These are phyloP conservation scores for Thraustotheca clavata DNA, from an alignment of 352 stramenopile species.

Conservation along the genomic window DNA sequence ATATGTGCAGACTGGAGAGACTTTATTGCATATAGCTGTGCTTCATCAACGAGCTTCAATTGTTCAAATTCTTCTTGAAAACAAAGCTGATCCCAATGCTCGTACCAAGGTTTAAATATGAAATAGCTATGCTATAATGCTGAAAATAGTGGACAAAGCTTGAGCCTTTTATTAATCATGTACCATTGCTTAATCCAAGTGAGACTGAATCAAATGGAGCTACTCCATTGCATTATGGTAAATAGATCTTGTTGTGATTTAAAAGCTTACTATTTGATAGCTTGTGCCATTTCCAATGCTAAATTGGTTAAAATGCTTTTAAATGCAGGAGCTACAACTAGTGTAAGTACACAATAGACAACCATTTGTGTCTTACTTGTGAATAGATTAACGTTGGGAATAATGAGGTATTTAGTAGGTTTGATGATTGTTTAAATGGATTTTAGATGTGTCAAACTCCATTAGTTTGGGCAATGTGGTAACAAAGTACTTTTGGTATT, in stretches of 20 bases:
- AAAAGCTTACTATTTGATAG: background rate
- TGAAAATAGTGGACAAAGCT: slow-evolving; percentile 32
- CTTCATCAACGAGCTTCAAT: slow-evolving; percentile 42
- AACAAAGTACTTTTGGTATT: background rate
- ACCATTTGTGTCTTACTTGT: background rate
- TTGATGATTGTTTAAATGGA: slow-evolving; percentile 33
- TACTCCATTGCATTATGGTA: slow-evolving; percentile 58
- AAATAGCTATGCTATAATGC: slow-evolving; percentile 3
- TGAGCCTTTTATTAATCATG: slow-evolving; percentile 35
- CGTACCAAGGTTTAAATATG: background rate
- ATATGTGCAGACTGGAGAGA: slow-evolving; percentile 35
- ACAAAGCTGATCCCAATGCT: slow-evolving; percentile 34
- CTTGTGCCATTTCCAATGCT: slow-evolving; percentile 2
- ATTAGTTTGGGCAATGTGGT: slow-evolving; percentile 9
- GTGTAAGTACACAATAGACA: background rate
- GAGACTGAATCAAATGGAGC: slow-evolving; percentile 44
- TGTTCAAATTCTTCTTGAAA: slow-evolving; percentile 41
- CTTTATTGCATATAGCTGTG: slow-evolving; percentile 54
- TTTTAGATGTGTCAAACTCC: slow-evolving; percentile 1
- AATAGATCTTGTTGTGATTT: background rate
- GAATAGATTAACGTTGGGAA: background rate
- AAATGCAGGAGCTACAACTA: background rate
- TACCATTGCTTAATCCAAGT: slow-evolving; percentile 36
- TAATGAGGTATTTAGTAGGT: slow-evolving; percentile 20
- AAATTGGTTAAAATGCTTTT: background rate